These are phyloP conservation scores for Aspergillus haitiensis DNA, from an alignment of 495 filamentous ascomycete genomes.

Conservation along the genomic window DNA sequence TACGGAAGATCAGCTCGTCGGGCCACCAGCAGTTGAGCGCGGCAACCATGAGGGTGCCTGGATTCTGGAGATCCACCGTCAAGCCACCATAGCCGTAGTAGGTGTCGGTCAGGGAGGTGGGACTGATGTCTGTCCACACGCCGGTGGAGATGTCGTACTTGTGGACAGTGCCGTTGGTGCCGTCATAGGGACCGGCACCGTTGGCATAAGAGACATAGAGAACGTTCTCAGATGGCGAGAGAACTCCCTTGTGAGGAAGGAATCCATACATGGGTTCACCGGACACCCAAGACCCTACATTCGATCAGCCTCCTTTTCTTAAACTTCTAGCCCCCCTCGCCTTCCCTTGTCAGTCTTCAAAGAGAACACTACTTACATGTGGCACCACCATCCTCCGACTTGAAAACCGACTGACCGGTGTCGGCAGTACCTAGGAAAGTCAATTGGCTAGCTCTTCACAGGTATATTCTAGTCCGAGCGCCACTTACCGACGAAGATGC, in stretches of 20 bases:
- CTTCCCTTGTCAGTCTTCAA: background rate
- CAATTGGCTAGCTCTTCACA: background rate
- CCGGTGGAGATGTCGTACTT: constrained; percentile 20
- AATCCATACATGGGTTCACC: constrained; percentile 21
- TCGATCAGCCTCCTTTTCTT: background rate
- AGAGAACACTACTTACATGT: constrained; percentile 14
- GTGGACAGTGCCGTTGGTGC: constrained; percentile 22
- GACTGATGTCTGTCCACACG: constrained; percentile 22
- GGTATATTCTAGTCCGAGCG: background rate
- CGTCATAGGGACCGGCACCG: constrained; percentile 21
- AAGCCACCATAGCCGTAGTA: constrained; percentile 24
- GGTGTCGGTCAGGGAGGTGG: constrained; percentile 16
- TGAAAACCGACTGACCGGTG: constrained; percentile 18
- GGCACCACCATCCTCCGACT: constrained; percentile 20
- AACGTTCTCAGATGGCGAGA: constrained; percentile 14
- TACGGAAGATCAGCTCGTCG: constrained; percentile 18
- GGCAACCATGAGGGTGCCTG: constrained; percentile 20
- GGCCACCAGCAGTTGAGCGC: constrained; percentile 23
- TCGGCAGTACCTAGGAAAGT: constrained; percentile 10
- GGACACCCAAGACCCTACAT: constrained; percentile 18
- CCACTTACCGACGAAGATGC: constrained; percentile 21
- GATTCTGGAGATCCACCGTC: constrained; percentile 17
- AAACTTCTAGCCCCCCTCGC: too few species aligned
- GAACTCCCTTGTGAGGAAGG: constrained; percentile 22
- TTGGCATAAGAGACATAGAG: constrained; percentile 20